Percentiles rank a stretch among this genome's conserved stretches.
Evolutionary conservation across 2,329 filamentous ascomycete species (phyloP).

Genomic region (Raffaelea deltoideospora): DNA sequence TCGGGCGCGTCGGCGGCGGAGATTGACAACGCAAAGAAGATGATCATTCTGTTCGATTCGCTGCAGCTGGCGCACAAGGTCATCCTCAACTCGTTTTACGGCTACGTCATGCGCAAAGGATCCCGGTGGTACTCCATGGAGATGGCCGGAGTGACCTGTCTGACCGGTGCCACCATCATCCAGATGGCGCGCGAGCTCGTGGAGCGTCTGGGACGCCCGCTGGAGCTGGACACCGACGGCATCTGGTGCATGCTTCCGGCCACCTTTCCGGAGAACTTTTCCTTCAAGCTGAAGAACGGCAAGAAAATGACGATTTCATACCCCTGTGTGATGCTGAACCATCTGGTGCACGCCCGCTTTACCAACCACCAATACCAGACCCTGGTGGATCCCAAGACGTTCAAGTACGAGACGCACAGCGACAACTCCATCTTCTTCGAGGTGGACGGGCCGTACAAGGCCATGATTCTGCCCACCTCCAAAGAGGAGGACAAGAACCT

Average conservation of each 20-base stretch:
- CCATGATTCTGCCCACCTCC: slow-evolving; percentile 93
- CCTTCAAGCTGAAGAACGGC: slow-evolving; percentile 85
- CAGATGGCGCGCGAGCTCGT: slow-evolving; percentile 90
- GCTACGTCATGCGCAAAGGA: slow-evolving; percentile 98
- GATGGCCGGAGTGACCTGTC: slow-evolving; percentile 95
- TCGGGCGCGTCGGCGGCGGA: slow-evolving; percentile 62
- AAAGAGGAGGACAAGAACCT: slow-evolving; percentile 99
- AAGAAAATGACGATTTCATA: slow-evolving; percentile 97
- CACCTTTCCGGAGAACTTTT: slow-evolving; percentile 91
- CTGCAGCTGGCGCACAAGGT: slow-evolving; percentile 96
- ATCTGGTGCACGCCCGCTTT: slow-evolving; percentile 84
- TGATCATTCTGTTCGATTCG: slow-evolving; percentile 93
- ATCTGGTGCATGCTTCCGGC: slow-evolving; percentile 99
- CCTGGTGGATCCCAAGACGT: slow-evolving; percentile 59
- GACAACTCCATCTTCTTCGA: slow-evolving; percentile 99
- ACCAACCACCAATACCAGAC: slow-evolving; percentile 98
- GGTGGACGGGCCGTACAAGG: slow-evolving; percentile 92
- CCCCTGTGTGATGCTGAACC: slow-evolving; percentile 97
- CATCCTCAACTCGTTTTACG: slow-evolving; percentile 97
- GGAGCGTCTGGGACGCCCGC: slow-evolving; percentile 77
- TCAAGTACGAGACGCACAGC: slow-evolving; percentile 91
- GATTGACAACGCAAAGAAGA: slow-evolving; percentile 92
- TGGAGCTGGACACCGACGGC: slow-evolving; percentile 95
- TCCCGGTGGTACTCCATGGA: slow-evolving; percentile 99
- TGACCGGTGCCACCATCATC: slow-evolving; percentile 93